Conservation (phyloP, 2,329 filamentous ascomycete genomes). For the Trichoderma atroviride region DNA sequence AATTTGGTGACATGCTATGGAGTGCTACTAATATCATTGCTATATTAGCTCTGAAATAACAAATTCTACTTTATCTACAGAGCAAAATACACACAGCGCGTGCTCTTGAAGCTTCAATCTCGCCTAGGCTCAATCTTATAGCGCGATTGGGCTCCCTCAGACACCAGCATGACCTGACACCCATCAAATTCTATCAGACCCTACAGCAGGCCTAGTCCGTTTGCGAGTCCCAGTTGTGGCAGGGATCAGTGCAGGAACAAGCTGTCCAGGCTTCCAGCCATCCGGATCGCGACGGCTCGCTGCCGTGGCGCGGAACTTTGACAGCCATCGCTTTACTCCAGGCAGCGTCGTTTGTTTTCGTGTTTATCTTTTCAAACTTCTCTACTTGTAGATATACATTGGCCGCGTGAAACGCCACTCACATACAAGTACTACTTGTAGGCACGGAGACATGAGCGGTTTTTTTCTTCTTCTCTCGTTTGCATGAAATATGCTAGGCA, state of each 20-base stretch:
- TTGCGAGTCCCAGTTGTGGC: conserved; percentile 10
- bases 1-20: background rate
- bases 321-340: background rate
- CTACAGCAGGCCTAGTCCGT: background rate
- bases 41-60: background rate
- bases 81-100: background rate
- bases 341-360: background rate
- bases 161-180: background rate
- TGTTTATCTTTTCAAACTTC: background rate
- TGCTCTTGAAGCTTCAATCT: background rate
- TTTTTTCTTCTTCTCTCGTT: background rate
- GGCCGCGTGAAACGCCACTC: background rate
- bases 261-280: conserved; percentile 6
- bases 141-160: background rate
- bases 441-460: background rate
- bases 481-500: background rate
- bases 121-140: background rate
- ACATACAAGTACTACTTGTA: background rate
- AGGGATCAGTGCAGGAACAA: conserved; percentile 26
- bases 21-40: background rate
- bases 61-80: background rate
- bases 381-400: background rate
- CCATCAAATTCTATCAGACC: background rate
- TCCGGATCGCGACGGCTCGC: conserved; percentile 22
- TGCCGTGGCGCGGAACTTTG: conserved; percentile 14